phyloP scores from a whole-genome alignment of 306 rosid species.

The Trichosanthes cucumerina region DNA sequence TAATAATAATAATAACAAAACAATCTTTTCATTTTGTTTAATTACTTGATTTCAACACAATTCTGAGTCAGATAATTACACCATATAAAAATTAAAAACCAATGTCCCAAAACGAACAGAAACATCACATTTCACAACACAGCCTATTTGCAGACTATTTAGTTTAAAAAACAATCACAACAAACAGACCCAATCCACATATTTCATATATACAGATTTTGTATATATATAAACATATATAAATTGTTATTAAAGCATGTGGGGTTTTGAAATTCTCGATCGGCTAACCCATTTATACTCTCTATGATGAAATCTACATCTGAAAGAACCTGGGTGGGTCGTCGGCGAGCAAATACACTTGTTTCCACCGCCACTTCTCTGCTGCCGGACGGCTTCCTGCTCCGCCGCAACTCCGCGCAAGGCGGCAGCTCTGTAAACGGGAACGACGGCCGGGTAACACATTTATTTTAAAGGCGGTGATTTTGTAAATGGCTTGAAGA shows the following conservation, averaged over 20 bases:
- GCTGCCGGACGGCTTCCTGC: neutral
- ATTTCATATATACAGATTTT: neutral
- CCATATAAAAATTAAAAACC: neutral
- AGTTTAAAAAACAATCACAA: neutral
- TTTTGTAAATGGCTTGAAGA: neutral
- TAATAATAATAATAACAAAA: neutral
- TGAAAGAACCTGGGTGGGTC: constrained; percentile 10
- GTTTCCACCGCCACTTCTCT: neutral
- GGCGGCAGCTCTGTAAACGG: neutral
- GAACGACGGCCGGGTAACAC: neutral
- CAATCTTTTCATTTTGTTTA: neutral
- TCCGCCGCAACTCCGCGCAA: neutral
- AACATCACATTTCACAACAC: neutral
- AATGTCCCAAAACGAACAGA: neutral
- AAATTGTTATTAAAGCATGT: neutral
- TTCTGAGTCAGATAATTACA: neutral
- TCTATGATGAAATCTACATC: constrained; percentile 4
- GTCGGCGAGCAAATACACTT: constrained; percentile 16
- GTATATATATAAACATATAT: neutral
- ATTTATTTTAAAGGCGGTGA: neutral
- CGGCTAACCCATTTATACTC: constrained; percentile 13
- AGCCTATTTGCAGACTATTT: neutral
- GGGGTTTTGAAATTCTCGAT: neutral
- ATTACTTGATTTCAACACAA: neutral
- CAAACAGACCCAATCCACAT: neutral